A percentile compares a stretch with the other conserved stretches of the same genome.
phyloP scores from a whole-genome alignment of 257 asterid genomes.

The Solanum corneliomulleri region DNA sequence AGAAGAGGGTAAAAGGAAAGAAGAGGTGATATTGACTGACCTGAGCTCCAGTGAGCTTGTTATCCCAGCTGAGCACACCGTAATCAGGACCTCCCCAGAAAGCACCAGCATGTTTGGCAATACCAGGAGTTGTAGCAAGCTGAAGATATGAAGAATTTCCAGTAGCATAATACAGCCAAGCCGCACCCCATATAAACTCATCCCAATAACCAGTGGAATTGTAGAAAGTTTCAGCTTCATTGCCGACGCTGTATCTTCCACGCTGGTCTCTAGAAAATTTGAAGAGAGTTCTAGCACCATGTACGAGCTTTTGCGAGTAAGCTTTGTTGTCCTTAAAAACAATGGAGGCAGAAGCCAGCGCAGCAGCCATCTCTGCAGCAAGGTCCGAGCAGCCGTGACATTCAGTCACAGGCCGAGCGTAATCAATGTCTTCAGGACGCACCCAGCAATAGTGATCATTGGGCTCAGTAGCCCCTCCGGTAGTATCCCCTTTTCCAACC shows the following conservation, averaged over 20 bases:
- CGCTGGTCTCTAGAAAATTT: constrained; percentile 77
- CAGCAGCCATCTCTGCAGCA: constrained; percentile 96
- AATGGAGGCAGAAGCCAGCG: constrained; percentile 92
- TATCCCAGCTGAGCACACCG: constrained; percentile 95
- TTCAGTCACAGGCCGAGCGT: constrained; percentile 45
- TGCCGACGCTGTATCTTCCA: constrained; percentile 66
- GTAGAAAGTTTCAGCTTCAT: constrained; percentile 59
- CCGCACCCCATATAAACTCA: constrained; percentile 86
- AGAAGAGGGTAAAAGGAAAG: not conserved
- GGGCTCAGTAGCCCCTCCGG: constrained; percentile 37
- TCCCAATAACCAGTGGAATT: constrained; percentile 80
- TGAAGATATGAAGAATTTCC: constrained; percentile 77
- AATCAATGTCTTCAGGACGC: constrained; percentile 93
- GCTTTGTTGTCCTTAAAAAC: constrained; percentile 88
- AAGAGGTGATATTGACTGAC: constrained; percentile 21
- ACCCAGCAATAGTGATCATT: constrained; percentile 95
- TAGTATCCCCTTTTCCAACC: constrained; percentile 84
- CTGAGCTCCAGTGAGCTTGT: constrained; percentile 91
- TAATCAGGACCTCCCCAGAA: constrained; percentile 88
- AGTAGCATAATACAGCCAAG: constrained; percentile 95
- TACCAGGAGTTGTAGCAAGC: constrained; percentile 70
- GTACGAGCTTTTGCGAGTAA: constrained; percentile 85
- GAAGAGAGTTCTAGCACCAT: constrained; percentile 86
- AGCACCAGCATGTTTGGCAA: constrained; percentile 90
- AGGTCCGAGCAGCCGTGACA: constrained; percentile 81